Evolutionary conservation across 139 green algal species (phyloP), one percentile per base, ranked within the genome.

Genomic region (Asterochloris erici): DNA sequence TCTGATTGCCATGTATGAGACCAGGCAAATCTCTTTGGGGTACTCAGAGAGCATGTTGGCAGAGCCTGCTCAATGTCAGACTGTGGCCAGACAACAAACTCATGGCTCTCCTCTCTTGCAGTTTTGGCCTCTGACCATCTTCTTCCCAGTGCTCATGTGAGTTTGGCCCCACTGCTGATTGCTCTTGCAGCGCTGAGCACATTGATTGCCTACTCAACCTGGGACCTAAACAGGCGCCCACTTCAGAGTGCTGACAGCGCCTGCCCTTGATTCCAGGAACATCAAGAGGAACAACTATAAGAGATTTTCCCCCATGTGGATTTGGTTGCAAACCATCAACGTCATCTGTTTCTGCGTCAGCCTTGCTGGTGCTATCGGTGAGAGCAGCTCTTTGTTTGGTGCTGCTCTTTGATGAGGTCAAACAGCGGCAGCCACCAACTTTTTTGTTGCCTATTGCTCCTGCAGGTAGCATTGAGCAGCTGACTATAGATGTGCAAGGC

Each of bases 51-150:
- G 38, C 38, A 54, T 6, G 38, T 54, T 54, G 38, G 38, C 38
- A 54, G 6, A 54, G 38, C 38, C 38, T 54, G 38, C n/a, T n/a
- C 38, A 54, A 54, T 54, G 2, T 2, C 38, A 54, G n/a, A n/a
- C n/a, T n/a, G n/a, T n/a, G n/a, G n/a, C n/a, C n/a, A n/a, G n/a
- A 54, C 38, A 54, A 10, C 38, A 54, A 54, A 2, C 38, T 54
- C 38, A 54, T 2, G 38, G 38, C 38, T 54, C 38, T 6, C 38
- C 38, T 54, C 38, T 54, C 38, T 54, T 71, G 66, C 19, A 23
- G 26, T 81, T 81, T 63, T 81, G 77, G 77, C 77, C 77, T 15
- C 77, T 81, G 26, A 81, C 77, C 24, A 63, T 81, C 13, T 81
- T 81, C n/a, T 63, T 81, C 17, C 77, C 77, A 14, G 54, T 81